phyloP scores from a whole-genome alignment of 2,329 filamentous ascomycete genomes.

The Pseudogymnoascus sp. region DNA sequence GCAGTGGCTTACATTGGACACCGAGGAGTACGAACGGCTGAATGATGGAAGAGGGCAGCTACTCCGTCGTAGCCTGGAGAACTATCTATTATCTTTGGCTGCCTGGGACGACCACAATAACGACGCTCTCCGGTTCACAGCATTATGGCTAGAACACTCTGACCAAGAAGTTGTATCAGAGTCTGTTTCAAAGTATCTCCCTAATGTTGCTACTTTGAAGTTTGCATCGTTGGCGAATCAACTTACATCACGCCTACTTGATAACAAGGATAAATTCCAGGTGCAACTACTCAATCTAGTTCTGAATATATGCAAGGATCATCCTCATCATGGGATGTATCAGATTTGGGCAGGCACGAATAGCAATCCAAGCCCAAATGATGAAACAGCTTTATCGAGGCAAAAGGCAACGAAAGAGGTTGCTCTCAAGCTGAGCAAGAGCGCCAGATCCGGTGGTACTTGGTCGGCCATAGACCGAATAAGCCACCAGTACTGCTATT shows the following conservation, averaged over 20 bases:
- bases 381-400: slow-evolving; percentile 65
- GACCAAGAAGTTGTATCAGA: slow-evolving; percentile 68
- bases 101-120: slow-evolving; percentile 85
- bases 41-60: slow-evolving; percentile 71
- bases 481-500: slow-evolving; percentile 54
- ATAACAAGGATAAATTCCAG: slow-evolving; percentile 64
- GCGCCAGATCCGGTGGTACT: slow-evolving; percentile 33
- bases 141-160: slow-evolving; percentile 85
- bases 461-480: slow-evolving; percentile 68
- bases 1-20: slow-evolving; percentile 83
- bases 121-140: slow-evolving; percentile 83
- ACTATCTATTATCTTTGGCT: slow-evolving; percentile 77
- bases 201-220: slow-evolving; percentile 75
- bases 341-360: slow-evolving; percentile 82
- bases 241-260: slow-evolving; percentile 81
- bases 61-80: slow-evolving; percentile 80
- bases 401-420: slow-evolving; percentile 64
- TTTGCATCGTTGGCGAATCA: slow-evolving; percentile 94
- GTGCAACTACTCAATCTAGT: slow-evolving; percentile 64
- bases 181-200: slow-evolving; percentile 62
- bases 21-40: slow-evolving; percentile 74
- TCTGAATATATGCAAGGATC: slow-evolving; percentile 76
- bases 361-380: slow-evolving; percentile 58
- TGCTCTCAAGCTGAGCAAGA: slow-evolving; percentile 49
- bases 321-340: slow-evolving; percentile 96